phyloP scores from a whole-genome alignment of 257 asterid species.

The Solanum pimpinellifolium region DNA sequence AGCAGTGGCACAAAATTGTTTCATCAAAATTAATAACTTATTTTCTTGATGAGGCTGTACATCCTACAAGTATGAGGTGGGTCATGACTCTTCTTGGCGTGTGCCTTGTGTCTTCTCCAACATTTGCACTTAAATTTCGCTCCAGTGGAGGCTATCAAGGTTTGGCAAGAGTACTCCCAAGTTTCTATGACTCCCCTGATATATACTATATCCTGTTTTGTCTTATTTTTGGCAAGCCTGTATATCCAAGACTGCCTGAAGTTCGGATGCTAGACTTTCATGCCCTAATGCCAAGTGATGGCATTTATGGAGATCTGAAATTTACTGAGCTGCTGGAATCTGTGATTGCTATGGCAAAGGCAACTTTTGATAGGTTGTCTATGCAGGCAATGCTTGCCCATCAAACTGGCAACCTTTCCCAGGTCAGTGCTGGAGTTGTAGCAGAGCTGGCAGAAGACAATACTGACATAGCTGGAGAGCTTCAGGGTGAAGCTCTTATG shows the following conservation, averaged over 20 bases:
- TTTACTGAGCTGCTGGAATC: slow-evolving; percentile 83
- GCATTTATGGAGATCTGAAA: slow-evolving; percentile 64
- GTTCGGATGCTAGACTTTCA: slow-evolving; percentile 98
- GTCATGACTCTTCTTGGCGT: slow-evolving; percentile 98
- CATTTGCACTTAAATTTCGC: slow-evolving; percentile 88
- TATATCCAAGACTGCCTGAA: slow-evolving; percentile 97
- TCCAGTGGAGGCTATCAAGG: slow-evolving; percentile 98
- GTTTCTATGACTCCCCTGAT: slow-evolving; percentile 96
- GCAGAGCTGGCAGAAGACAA: slow-evolving; percentile 86
- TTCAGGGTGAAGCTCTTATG: slow-evolving; percentile 99
- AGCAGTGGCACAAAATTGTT: slow-evolving; percentile 98
- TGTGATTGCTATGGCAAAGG: slow-evolving; percentile 91
- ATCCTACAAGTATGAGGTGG: slow-evolving; percentile 99
- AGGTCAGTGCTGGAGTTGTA: slow-evolving; percentile 80
- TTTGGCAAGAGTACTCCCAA: slow-evolving; percentile 87
- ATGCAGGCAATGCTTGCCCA: slow-evolving; percentile 79
- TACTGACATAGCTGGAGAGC: slow-evolving; percentile 83
- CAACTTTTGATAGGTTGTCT: slow-evolving; percentile 86
- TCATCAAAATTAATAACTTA: slow-evolving; percentile 82
- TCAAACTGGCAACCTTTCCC: slow-evolving; percentile 83
- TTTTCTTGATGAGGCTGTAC: slow-evolving; percentile 97
- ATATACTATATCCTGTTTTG: slow-evolving; percentile 92
- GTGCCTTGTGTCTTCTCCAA: slow-evolving; percentile 91
- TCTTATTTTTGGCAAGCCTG: slow-evolving; percentile 92
- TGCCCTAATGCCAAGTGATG: slow-evolving; percentile 90